Percentiles rank a stretch among this genome's conserved stretches.
Conservation (phyloP, 345 rosid genomes). For the Arabis alpina region DNA sequence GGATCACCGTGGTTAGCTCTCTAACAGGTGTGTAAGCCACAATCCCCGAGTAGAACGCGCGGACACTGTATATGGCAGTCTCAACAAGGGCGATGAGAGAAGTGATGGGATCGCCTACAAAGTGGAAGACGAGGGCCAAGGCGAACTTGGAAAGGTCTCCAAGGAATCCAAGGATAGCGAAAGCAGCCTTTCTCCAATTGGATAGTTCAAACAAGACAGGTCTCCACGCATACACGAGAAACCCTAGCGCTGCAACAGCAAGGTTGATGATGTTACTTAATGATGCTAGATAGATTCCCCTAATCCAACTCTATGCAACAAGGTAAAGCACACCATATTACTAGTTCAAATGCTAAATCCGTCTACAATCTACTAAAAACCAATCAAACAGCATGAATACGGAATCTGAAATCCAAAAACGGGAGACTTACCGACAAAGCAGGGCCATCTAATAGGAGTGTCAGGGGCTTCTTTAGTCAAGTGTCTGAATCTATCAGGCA, state of each 20-base stretch:
- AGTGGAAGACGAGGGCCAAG: slow-evolving; percentile 73
- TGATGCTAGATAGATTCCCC: not conserved
- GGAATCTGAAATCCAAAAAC: not conserved
- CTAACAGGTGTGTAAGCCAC: slow-evolving; percentile 69
- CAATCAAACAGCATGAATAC: not conserved
- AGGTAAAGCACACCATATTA: not conserved
- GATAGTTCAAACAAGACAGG: slow-evolving; percentile 78
- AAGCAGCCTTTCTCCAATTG: slow-evolving; percentile 64
- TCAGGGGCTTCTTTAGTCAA: slow-evolving; percentile 82
- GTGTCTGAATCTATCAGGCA: slow-evolving; percentile 89
- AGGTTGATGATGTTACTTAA: slow-evolving; percentile 8
- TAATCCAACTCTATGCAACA: not conserved
- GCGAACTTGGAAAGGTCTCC: slow-evolving; percentile 66
- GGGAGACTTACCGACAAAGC: slow-evolving; percentile 69
- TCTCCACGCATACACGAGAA: slow-evolving; percentile 85
- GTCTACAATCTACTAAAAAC: too few species aligned
- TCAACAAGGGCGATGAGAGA: slow-evolving; percentile 57
- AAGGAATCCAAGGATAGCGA: slow-evolving; percentile 50
- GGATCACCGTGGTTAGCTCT: slow-evolving; percentile 64
- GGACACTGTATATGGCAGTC: slow-evolving; percentile 56
- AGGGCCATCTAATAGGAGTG: slow-evolving; percentile 75
- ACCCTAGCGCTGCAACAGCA: slow-evolving; percentile 63
- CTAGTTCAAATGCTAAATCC: not conserved
- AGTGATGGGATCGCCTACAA: slow-evolving; percentile 79
- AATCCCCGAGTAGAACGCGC: slow-evolving; percentile 74